Percentiles rank a stretch among this genome's conserved stretches.
These are phyloP conservation scores for Lipomyces starkeyi DNA, from an alignment of 805 yeast genomes.

Conservation along the genomic window DNA sequence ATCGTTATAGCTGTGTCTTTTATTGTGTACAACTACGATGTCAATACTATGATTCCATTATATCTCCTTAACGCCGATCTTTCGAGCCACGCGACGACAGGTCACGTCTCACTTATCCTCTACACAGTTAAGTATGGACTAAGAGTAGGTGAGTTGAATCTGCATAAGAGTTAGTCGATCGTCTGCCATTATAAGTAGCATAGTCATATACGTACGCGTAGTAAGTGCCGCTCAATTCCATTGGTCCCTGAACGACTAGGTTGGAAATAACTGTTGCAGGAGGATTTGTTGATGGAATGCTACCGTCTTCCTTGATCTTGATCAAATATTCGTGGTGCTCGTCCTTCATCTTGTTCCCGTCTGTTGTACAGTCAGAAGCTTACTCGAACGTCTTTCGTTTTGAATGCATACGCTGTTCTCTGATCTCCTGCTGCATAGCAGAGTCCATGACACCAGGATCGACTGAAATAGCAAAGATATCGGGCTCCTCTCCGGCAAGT, in stretches of 20 bases:
- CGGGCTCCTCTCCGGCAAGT: slow-evolving; percentile 70
- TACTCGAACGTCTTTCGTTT: neutral
- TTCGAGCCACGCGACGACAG: neutral
- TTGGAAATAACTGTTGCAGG: slow-evolving; percentile 76
- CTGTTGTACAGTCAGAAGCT: slow-evolving; percentile 10
- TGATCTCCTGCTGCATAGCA: slow-evolving; percentile 80
- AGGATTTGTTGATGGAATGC: slow-evolving; percentile 67
- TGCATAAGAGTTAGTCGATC: neutral
- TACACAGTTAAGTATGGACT: slow-evolving; percentile 29
- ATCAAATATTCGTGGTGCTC: slow-evolving; percentile 31
- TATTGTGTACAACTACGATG: neutral
- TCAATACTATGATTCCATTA: neutral
- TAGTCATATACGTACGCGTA: slow-evolving; percentile 54
- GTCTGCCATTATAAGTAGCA: neutral
- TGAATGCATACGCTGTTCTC: slow-evolving; percentile 54
- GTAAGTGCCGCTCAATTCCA: slow-evolving; percentile 68
- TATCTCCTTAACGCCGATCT: neutral
- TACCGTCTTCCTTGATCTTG: slow-evolving; percentile 51
- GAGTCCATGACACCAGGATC: slow-evolving; percentile 98
- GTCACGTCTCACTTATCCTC: neutral
- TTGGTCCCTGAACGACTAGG: slow-evolving; percentile 63
- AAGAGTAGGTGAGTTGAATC: slow-evolving; percentile 28
- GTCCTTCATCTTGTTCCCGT: slow-evolving; percentile 29
- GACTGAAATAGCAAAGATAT: slow-evolving; percentile 65
- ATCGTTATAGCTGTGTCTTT: neutral